Conservation (phyloP, 345 rosid genomes). For the Tarenaya hassleriana region DNA sequence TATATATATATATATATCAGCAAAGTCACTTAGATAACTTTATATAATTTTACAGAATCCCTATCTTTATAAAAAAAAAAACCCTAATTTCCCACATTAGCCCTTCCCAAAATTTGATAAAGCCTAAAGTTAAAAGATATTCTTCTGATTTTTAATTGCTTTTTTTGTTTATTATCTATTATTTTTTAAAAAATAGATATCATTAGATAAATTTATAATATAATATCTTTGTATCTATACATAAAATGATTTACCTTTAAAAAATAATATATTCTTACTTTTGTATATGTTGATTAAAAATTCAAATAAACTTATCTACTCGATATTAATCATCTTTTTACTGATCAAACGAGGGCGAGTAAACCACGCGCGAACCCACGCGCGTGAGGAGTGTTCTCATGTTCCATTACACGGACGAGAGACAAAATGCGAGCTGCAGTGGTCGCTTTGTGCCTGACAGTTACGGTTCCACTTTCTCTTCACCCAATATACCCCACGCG, state of each 20-base stretch:
- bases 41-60: not conserved
- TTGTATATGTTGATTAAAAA: too few relatives aligned
- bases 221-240: too few relatives aligned
- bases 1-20: too few relatives aligned
- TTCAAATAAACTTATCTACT: too few relatives aligned
- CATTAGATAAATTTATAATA: too few relatives aligned
- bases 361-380: constrained; percentile 25
- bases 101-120: not conserved
- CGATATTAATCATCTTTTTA: not conserved
- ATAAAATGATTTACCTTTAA: too few relatives aligned
- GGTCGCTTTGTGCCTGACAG: constrained; percentile 33
- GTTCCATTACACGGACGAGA: constrained; percentile 12
- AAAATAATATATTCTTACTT: too few relatives aligned
- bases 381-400: constrained; percentile 4
- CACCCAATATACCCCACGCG: constrained; percentile 32
- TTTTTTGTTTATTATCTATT: too few relatives aligned
- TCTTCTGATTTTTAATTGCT: too few relatives aligned
- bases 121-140: too few relatives aligned
- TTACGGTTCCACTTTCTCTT: constrained; percentile 33
- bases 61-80: constrained; percentile 9
- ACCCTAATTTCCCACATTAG: not conserved
- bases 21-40: too few relatives aligned
- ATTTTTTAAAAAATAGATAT: too few relatives aligned
- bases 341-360: not conserved
- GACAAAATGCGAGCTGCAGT: constrained; percentile 42